Base-by-base conservation (phyloP, 305 asterid genomes). In the Solanum aculeatissimum region DNA sequence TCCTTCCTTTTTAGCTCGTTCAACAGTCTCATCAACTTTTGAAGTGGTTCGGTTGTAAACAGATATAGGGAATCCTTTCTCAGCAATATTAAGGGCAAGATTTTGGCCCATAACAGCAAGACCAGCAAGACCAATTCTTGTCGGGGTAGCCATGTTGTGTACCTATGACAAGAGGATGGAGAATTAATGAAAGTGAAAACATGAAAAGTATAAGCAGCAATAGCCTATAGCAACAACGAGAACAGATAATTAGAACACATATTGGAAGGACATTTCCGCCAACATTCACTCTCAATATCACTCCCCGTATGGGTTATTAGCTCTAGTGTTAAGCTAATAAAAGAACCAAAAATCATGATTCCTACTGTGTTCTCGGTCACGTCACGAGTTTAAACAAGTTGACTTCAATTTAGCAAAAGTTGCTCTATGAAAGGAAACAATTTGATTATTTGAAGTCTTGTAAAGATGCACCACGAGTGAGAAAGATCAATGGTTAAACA, bases 1-100 rank as follows among this genome's bases (percentile, higher is more conserved):
- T 70, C 94, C 97, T 90, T 92, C 97, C 3, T 21, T 84, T 80
- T 92, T 92, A 78, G 97, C 97, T 32, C 95, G 86, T 79, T 91
- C 93, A 19, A 91, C 83, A 9, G 97, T 90, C 88, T 93, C 97
- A 21, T 93, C 97, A 71, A 93, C 93, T 87, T 92, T 92, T 78
- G 95, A 91, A 84, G 93, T 90, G 40, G 95, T 89, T 85, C 93
- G 89, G 85, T 93, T 93, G 86, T 93, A 93, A 83, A 93, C 91
- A 55, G 97, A 93, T 83, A 93, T 92, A 16, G 95, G 97, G 69
- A 96, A 96, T 81, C 99, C 99, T 93, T 96, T 96, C 88, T 93
- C 98, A 16, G 99, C 99, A 58, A 96, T 96, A 91, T 96, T 96
- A 85, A 96, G 98, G 82, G 99, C 99, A 42, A 96, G 94, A 81